These are phyloP conservation scores for Puccinia hordei DNA, from an alignment of 1,284 basidiomycete genomes.

Conservation along the genomic window DNA sequence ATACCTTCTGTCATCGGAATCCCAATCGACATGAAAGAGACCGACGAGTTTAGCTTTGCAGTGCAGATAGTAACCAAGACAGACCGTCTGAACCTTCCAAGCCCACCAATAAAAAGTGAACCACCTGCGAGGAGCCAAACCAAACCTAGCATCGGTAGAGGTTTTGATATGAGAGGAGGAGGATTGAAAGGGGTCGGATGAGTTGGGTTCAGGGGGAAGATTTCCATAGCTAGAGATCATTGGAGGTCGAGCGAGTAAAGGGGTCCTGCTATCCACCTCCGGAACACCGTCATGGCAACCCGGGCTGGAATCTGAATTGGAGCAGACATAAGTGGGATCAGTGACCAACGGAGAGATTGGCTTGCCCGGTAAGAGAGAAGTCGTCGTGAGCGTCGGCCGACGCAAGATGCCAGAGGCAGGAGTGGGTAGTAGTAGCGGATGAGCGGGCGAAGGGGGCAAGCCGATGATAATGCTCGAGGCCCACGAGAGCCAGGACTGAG, in stretches of 20 bases:
- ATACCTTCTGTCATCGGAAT: constrained; percentile 30
- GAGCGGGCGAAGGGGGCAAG: constrained; percentile 6
- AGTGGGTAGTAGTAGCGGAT: background rate
- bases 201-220: background rate
- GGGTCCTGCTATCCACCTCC: constrained; percentile 19
- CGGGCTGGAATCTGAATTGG: background rate
- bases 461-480: constrained; percentile 20
- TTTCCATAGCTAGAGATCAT: background rate
- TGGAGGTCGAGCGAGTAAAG: constrained; percentile 4
- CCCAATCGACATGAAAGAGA: constrained; percentile 47
- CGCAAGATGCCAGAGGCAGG: constrained; percentile 25
- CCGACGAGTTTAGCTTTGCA: constrained; percentile 11
- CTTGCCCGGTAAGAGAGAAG: background rate
- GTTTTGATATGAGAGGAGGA: constrained; percentile 4
- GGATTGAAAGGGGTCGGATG: background rate
- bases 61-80: background rate
- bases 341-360: background rate
- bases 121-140: constrained; percentile 22
- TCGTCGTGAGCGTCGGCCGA: background rate
- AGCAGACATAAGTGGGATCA: background rate
- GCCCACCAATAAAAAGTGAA: constrained; percentile 18
- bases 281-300: background rate
- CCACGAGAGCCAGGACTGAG: constrained; percentile 35
- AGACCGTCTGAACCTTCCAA: constrained; percentile 26
- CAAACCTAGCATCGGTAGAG: constrained; percentile 12